Evolutionary conservation across 1,139 yeast species (phyloP).

Genomic region (Pichia sp.): DNA sequence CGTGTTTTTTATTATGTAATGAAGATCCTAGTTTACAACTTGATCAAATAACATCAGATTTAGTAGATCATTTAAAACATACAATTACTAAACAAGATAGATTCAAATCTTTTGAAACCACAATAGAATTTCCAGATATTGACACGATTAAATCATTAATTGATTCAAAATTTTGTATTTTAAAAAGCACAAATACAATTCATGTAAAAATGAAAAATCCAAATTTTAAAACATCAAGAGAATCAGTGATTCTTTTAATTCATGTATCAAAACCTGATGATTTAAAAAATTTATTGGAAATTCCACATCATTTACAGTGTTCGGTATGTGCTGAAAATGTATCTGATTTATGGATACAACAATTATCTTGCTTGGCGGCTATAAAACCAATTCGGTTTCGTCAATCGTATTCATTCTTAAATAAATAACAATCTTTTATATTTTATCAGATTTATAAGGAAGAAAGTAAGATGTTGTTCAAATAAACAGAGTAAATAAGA

Average conservation of each 20-base stretch:
- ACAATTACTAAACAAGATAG: background rate
- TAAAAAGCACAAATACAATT: no score
- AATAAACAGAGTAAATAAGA: no score
- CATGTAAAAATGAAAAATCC: constrained; percentile 5
- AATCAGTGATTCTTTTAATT: constrained; percentile 1
- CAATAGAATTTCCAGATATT: no score
- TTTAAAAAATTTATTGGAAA: background rate
- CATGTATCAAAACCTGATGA: background rate
- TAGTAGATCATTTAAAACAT: background rate
- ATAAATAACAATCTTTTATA: background rate
- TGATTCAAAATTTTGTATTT: no score
- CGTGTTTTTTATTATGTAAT: background rate
- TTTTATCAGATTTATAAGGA: background rate
- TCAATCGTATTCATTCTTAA: constrained; percentile 6
- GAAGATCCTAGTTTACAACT: no score
- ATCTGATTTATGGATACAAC: constrained; percentile 1
- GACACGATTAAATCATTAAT: no score
- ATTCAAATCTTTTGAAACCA: constrained; percentile 1
- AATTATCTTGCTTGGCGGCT: background rate
- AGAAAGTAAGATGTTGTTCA: no score
- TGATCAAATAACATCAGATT: background rate
- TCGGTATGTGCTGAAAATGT: constrained; percentile 4
- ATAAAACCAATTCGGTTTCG: constrained; percentile 1
- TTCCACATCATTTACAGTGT: constrained; percentile 1
- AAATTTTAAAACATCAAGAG: background rate